Conservation (phyloP, 202 grass and related monocot genomes). For the Saccharum hybrid region DNA sequence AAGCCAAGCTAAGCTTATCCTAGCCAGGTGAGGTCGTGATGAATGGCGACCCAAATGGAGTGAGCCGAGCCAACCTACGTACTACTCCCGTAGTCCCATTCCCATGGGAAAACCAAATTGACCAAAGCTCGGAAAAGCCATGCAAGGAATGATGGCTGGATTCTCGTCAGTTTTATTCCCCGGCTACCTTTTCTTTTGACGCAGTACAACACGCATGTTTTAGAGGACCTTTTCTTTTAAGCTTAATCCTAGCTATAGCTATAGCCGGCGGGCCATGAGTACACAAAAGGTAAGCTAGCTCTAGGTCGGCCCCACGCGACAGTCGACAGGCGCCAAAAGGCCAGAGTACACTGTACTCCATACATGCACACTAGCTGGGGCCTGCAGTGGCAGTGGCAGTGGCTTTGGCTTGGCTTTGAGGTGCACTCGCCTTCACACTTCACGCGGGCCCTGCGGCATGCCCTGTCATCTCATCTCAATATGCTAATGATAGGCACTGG, state of each 20-base stretch:
- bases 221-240: too few relatives aligned
- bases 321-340: constrained; percentile 28
- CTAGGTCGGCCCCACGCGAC: background rate
- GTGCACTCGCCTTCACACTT: background rate
- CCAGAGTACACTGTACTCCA: constrained; percentile 15
- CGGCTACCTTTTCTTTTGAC: too few relatives aligned
- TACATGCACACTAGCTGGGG: background rate
- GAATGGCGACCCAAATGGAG: constrained; percentile 17
- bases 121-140: too few relatives aligned
- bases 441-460: background rate
- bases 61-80: too few relatives aligned
- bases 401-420: background rate
- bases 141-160: too few relatives aligned
- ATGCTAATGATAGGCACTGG: background rate
- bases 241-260: too few relatives aligned
- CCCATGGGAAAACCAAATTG: too few relatives aligned
- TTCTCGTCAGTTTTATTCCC: too few relatives aligned
- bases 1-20: constrained; percentile 28
- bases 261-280: too few relatives aligned
- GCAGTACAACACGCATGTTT: too few relatives aligned
- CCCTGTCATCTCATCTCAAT: background rate
- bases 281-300: background rate
- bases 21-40: background rate
- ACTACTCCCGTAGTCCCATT: too few relatives aligned
- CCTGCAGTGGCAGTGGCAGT: background rate